A percentile compares a stretch with the other conserved stretches of the same genome.
Conservation (phyloP, 257 asterid genomes). For the Apocynum venetum region DNA sequence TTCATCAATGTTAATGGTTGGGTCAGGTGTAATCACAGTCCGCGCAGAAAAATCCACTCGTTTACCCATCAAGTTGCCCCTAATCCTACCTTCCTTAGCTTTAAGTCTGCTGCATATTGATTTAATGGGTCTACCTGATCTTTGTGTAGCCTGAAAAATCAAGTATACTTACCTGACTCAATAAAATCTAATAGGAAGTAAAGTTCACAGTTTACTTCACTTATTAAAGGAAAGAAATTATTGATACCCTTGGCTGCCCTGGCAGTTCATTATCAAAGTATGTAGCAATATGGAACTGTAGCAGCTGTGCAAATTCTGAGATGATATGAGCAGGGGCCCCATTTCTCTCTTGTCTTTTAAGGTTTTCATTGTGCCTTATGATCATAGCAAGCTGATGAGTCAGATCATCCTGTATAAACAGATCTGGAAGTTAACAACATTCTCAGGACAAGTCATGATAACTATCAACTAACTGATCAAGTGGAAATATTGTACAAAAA, state of each 20-base stretch:
- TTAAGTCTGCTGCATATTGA: slow-evolving; percentile 97
- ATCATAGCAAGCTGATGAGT: slow-evolving; percentile 99
- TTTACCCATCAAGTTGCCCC: slow-evolving; percentile 99
- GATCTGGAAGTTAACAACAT: slow-evolving; percentile 23
- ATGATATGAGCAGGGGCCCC: slow-evolving; percentile 99
- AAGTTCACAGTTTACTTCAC: not conserved
- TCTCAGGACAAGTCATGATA: not conserved
- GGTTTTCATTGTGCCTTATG: slow-evolving; percentile 90
- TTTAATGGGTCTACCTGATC: slow-evolving; percentile 97
- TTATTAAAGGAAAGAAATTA: slow-evolving; percentile 9
- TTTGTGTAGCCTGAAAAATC: slow-evolving; percentile 80
- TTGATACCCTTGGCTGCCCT: slow-evolving; percentile 94
- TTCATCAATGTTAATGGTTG: slow-evolving; percentile 91
- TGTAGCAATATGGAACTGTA: slow-evolving; percentile 98
- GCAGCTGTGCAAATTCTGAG: slow-evolving; percentile 93
- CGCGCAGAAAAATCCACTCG: slow-evolving; percentile 99
- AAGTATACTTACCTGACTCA: slow-evolving; percentile 16
- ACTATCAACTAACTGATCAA: not conserved
- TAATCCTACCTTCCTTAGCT: slow-evolving; percentile 97
- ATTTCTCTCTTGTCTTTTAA: slow-evolving; percentile 93
- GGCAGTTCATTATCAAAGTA: slow-evolving; percentile 97
- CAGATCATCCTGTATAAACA: slow-evolving; percentile 80
- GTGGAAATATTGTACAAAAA: not conserved
- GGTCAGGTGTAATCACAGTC: slow-evolving; percentile 98
- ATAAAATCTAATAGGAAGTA: slow-evolving; percentile 12